Evolutionary conservation across 371 early-diverging fungal species (phyloP).

Genomic region (Zopfochytrium polystomum): DNA sequence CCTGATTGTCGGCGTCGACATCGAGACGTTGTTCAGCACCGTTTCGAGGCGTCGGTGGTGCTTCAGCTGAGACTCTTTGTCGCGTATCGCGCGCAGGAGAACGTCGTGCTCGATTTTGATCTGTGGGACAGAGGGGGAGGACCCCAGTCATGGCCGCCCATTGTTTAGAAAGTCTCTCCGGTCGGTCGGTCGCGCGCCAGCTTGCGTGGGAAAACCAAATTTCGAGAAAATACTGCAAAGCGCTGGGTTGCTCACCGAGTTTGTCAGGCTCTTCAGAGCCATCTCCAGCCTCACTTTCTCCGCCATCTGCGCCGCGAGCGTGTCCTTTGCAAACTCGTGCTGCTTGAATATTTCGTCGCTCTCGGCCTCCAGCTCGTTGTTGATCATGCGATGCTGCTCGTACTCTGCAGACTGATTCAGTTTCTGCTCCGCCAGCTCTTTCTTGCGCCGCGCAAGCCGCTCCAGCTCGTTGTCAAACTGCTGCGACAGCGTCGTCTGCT

Average conservation of each 20-base stretch:
- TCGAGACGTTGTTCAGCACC: conserved; percentile 50
- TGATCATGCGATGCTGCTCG: conserved; percentile 44
- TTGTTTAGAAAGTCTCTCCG: too few species aligned
- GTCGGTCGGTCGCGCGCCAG: too few species aligned
- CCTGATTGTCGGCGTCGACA: conserved; percentile 39
- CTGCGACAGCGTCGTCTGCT: conserved; percentile 43
- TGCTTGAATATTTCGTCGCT: conserved; percentile 55
- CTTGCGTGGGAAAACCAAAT: too few species aligned
- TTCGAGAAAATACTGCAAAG: too few species aligned
- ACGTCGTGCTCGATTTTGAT: conserved; percentile 53
- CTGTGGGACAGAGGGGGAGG: conserved; percentile 29
- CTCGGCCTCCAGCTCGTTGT: conserved; percentile 47
- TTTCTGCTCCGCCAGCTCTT: conserved; percentile 49
- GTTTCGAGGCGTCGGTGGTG: conserved; percentile 45
- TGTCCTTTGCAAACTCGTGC: conserved; percentile 54
- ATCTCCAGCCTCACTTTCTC: conserved; percentile 48
- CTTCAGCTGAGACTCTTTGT: conserved; percentile 54
- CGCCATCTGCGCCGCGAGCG: conserved; percentile 46
- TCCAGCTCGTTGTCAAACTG: conserved; percentile 55
- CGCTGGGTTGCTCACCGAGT: too few species aligned
- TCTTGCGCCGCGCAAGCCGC: conserved; percentile 39
- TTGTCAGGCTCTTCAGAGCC: conserved; percentile 26
- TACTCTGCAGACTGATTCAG: conserved; percentile 46
- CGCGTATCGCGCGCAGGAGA: conserved; percentile 47
- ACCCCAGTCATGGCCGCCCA: neutral